A percentile compares a stretch with the other conserved stretches of the same genome.
phyloP scores from a whole-genome alignment of 2,329 filamentous ascomycete genomes.

The Talaromyces pinophilus region DNA sequence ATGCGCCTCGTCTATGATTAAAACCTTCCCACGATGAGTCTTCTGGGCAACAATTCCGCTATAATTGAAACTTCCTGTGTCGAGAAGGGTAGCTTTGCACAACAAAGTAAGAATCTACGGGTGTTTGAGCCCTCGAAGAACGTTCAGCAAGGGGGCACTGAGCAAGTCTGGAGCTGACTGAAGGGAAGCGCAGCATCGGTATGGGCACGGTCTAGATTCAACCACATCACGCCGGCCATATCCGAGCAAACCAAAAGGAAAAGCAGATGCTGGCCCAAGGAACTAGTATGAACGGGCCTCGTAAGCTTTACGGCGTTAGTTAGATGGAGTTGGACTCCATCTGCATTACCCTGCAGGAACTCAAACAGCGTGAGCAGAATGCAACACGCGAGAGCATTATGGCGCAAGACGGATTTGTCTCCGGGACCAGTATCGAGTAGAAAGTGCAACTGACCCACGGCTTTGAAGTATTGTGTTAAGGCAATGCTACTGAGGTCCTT shows the following conservation, averaged over 20 bases:
- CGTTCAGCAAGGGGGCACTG: neutral
- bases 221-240: constrained; percentile 1
- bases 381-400: constrained; percentile 2
- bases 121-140: neutral
- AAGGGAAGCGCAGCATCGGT: neutral
- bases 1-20: neutral
- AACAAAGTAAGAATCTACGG: neutral
- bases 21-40: neutral
- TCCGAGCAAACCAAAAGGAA: neutral
- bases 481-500: neutral
- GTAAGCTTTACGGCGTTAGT: neutral
- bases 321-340: constrained; percentile 2
- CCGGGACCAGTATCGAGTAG: neutral
- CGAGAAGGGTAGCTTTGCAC: neutral
- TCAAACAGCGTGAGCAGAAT: constrained; percentile 9
- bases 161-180: neutral
- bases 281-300: neutral
- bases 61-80: neutral
- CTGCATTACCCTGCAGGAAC: constrained; percentile 12
- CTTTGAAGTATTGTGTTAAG: neutral
- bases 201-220: constrained; percentile 4
- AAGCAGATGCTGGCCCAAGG: neutral
- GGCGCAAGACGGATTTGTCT: neutral
- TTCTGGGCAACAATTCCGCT: neutral
- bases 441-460: neutral